These are phyloP conservation scores for Cytidiella melzeri DNA, from an alignment of 768 basidiomycete genomes.

Conservation along the genomic window DNA sequence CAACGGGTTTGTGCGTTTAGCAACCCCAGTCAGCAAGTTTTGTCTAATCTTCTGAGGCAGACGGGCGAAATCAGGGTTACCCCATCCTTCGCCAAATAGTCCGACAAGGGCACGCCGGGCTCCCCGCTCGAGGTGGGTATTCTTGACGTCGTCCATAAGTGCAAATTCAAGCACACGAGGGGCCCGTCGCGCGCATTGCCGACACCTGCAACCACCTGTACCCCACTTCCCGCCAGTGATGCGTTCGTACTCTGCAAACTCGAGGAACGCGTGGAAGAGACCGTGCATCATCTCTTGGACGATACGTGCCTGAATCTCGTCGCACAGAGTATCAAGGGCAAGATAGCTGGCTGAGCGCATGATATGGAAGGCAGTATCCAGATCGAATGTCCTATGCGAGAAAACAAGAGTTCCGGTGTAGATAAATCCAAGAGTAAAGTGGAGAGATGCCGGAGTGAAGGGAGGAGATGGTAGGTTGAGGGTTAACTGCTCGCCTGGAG, in stretches of 20 bases:
- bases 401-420: conserved; percentile 94
- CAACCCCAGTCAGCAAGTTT: conserved; percentile 64
- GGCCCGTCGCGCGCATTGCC: conserved; percentile 74
- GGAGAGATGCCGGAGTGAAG: conserved; percentile 89
- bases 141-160: conserved; percentile 67
- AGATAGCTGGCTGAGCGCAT: conserved; percentile 81
- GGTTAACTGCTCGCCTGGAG: conserved; percentile 43
- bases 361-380: conserved; percentile 87
- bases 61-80: conserved; percentile 69
- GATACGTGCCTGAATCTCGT: conserved; percentile 79
- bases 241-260: conserved; percentile 73
- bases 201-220: conserved; percentile 76
- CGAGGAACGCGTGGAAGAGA: conserved; percentile 77
- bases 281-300: conserved; percentile 88
- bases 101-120: conserved; percentile 73
- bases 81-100: conserved; percentile 88
- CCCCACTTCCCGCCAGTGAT: conserved; percentile 77
- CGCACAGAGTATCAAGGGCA: conserved; percentile 59
- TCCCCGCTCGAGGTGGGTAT: conserved; percentile 61
- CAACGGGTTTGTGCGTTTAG: conserved; percentile 55
- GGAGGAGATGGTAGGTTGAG: conserved; percentile 84
- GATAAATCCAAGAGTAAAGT: conserved; percentile 91
- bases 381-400: conserved; percentile 88
- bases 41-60: conserved; percentile 63
- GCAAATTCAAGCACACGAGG: conserved; percentile 85